phyloP scores from a whole-genome alignment of 305 asterid genomes.

The Fraxinus paxiana region DNA sequence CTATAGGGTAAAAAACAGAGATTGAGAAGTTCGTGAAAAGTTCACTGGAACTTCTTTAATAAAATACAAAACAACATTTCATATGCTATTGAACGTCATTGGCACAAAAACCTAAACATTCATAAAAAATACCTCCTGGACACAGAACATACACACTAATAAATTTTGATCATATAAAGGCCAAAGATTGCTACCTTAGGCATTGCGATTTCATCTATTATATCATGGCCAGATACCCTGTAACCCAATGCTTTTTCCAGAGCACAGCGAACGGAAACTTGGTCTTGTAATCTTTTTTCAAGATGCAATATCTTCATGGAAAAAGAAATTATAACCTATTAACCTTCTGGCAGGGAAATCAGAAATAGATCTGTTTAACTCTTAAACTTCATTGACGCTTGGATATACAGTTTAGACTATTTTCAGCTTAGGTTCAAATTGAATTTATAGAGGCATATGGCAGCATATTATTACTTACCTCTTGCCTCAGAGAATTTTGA shows the following conservation, averaged over 20 bases:
- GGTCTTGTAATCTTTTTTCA: constrained; percentile 75
- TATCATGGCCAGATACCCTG: constrained; percentile 42
- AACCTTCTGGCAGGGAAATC: not conserved
- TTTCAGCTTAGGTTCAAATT: not conserved
- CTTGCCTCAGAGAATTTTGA: constrained; percentile 70
- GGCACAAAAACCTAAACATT: not conserved
- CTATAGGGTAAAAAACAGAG: not conserved
- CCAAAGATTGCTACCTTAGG: constrained; percentile 59
- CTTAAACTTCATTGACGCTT: not conserved
- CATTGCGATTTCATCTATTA: constrained; percentile 42
- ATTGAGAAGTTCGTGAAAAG: not conserved
- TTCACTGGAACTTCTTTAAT: not conserved
- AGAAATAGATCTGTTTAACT: not conserved
- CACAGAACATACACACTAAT: not conserved
- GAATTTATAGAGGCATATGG: constrained; percentile 2
- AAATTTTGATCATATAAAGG: not conserved
- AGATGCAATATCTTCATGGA: constrained; percentile 69
- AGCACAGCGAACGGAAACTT: constrained; percentile 78
- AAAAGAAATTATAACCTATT: constrained; percentile 6
- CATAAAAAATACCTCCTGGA: not conserved
- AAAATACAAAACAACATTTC: not conserved
- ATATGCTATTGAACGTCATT: not conserved
- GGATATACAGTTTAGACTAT: not conserved
- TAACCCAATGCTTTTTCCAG: constrained; percentile 85
- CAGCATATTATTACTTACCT: constrained; percentile 45